Conservation (phyloP, 192 early-diverging fungal species). For the Haplosporangium gracile region DNA sequence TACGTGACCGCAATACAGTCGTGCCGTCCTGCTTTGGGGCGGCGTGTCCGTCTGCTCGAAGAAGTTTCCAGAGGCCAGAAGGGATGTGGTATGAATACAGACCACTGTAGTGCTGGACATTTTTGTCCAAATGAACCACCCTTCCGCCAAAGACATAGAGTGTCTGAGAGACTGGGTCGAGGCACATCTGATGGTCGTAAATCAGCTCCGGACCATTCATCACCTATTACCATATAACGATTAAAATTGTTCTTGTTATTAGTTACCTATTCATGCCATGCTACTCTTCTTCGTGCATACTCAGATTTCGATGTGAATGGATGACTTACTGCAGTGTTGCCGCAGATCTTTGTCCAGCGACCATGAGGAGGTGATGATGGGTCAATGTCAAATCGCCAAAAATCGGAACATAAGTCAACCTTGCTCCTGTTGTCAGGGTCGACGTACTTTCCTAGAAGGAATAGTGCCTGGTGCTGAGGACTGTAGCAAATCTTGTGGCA, state of each 20-base stretch:
- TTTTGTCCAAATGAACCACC: conserved; percentile 72
- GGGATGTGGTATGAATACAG: conserved; percentile 86
- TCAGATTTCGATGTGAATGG: neutral
- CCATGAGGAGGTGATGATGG: conserved; percentile 46
- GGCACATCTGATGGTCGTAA: conserved; percentile 95
- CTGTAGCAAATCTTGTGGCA: conserved; percentile 96
- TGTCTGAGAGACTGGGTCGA: conserved; percentile 76
- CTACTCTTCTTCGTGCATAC: neutral
- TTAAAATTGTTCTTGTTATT: too few relatives aligned
- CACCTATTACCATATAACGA: conserved; percentile 48
- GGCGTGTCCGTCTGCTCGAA: conserved; percentile 76
- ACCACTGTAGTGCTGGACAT: conserved; percentile 85
- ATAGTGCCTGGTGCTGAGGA: conserved; percentile 78
- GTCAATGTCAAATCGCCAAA: conserved; percentile 89
- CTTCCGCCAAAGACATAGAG: conserved; percentile 96
- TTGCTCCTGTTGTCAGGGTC: conserved; percentile 79
- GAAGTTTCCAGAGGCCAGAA: conserved; percentile 76
- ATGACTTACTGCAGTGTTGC: conserved; percentile 78
- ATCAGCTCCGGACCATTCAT: conserved; percentile 90
- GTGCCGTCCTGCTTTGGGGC: conserved; percentile 58
- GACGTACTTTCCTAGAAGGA: conserved; percentile 91
- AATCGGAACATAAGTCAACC: conserved; percentile 82
- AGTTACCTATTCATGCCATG: neutral
- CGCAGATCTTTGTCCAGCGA: conserved; percentile 81
- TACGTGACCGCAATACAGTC: conserved; percentile 79